A percentile compares a stretch with the other conserved stretches of the same genome.
Conservation (phyloP, 2,329 filamentous ascomycete species). For the Aspergillus calidoustus region DNA sequence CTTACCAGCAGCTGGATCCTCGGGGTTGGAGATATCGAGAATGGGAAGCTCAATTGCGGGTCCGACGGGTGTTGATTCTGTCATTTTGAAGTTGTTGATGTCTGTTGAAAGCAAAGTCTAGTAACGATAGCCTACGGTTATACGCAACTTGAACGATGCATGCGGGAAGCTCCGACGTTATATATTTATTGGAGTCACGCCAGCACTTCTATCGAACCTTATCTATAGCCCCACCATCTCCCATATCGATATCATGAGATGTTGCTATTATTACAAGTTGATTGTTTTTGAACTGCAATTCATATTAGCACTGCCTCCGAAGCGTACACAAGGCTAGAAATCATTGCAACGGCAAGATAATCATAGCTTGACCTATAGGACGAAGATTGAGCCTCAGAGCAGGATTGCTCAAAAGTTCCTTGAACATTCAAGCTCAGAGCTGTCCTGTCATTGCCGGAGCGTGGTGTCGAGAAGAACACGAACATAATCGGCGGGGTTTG, state of each 20-base stretch:
- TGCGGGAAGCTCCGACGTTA: slow-evolving; percentile 3
- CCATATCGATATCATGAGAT: background rate
- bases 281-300: background rate
- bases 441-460: background rate
- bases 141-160: background rate
- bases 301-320: background rate
- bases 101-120: background rate
- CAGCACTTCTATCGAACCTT: slow-evolving; percentile 2
- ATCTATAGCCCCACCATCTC: background rate
- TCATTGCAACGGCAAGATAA: no score
- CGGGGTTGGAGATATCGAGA: slow-evolving; percentile 74
- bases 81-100: slow-evolving; percentile 21
- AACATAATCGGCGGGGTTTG: no score
- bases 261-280: background rate
- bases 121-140: background rate
- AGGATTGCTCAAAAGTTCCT: background rate
- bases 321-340: no score
- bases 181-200: slow-evolving; percentile 1
- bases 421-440: background rate
- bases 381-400: background rate
- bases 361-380: background rate
- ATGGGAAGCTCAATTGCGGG: slow-evolving; percentile 67
- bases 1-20: slow-evolving; percentile 64
- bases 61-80: slow-evolving; percentile 23
- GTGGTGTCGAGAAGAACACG: background rate